Evolutionary conservation across 768 basidiomycete genomes (phyloP), one percentile per base, ranked within the genome.

Genomic region (Suillus americanus): DNA sequence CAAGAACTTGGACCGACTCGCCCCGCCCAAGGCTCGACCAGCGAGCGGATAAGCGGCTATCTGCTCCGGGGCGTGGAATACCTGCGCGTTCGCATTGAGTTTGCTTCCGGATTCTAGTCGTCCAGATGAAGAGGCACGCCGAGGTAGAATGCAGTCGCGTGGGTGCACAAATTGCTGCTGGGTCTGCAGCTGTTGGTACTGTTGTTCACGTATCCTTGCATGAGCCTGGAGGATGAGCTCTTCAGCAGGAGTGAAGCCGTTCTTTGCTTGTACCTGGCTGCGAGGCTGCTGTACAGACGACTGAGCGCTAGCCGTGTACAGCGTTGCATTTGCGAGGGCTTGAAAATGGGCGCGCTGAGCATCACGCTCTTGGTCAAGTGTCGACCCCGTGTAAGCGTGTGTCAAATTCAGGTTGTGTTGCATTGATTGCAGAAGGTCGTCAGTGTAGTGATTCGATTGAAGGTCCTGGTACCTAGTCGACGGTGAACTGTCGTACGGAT

Each of bases 211-310:
- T 63, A 51, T 43, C 63, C 67, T 63, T 40, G 74, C 82, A 78
- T 74, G 87, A 66, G 75, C 86, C 62, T 82, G 87, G 71, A 91
- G 82, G 59, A 91, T 85, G 66, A 85, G 83, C 73, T 89, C 85
- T 71, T 91, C 90, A 0, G 89, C 80, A 2, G 88, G 79, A 0
- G 90, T 91, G 67, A 86, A 91, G 2, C 89, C 89, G 1, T 83
- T 80, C 37, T 77, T 75, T 7, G 81, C 78, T 46, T 80, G 80
- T 18, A 73, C 56, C 51, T 78, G 75, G 9, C 69, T 67, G 16
- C 74, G 74, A 62, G 68, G 64, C 7, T 65, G 28, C 7, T 64
- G 37, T 6, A 53, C 53, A 33, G 68, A 60, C n/a, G 62, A 56
- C 50, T 41, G 46, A 12, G 62, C 43, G 16, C 67, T 57, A 16